Percentiles rank a stretch among this genome's conserved stretches.
Evolutionary conservation across 768 basidiomycete species (phyloP).

Genomic region (Rhodosporidiobolus odoratus): DNA sequence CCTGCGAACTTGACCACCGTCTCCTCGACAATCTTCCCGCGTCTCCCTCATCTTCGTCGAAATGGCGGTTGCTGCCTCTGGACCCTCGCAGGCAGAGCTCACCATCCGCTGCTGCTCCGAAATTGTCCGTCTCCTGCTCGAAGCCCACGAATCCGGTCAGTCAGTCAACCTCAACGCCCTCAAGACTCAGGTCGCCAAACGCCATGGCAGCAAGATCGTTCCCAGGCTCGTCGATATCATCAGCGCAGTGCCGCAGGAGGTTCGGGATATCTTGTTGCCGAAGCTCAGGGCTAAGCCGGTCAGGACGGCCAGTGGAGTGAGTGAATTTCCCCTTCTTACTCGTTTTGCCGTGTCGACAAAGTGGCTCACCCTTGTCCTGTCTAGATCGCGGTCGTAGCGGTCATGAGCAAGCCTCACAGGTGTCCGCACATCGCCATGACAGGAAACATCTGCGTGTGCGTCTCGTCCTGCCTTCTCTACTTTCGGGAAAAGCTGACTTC

Average conservation of each 20-base stretch:
- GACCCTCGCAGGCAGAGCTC: slow-evolving; percentile 64
- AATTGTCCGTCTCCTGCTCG: slow-evolving; percentile 89
- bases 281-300: slow-evolving; percentile 90
- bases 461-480: slow-evolving; percentile 19
- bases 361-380: not conserved
- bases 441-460: slow-evolving; percentile 96
- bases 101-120: slow-evolving; percentile 86
- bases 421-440: slow-evolving; percentile 99
- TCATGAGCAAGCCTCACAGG: slow-evolving; percentile 99
- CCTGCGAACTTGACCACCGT: not conserved
- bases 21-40: not conserved
- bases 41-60: not conserved
- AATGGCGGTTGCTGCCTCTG: not conserved
- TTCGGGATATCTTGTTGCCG: slow-evolving; percentile 83
- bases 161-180: slow-evolving; percentile 81
- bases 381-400: slow-evolving; percentile 95
- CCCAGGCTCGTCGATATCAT: slow-evolving; percentile 96
- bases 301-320: slow-evolving; percentile 88
- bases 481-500: not conserved
- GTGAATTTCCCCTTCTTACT: slow-evolving; percentile 42
- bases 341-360: not conserved
- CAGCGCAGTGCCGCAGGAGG: slow-evolving; percentile 94
- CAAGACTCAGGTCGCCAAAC: slow-evolving; percentile 82
- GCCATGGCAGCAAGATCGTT: slow-evolving; percentile 75
- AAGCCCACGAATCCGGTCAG: slow-evolving; percentile 70